phyloP scores from a whole-genome alignment of 2,329 filamentous ascomycete species.

The Trichocomaceae sp. region DNA sequence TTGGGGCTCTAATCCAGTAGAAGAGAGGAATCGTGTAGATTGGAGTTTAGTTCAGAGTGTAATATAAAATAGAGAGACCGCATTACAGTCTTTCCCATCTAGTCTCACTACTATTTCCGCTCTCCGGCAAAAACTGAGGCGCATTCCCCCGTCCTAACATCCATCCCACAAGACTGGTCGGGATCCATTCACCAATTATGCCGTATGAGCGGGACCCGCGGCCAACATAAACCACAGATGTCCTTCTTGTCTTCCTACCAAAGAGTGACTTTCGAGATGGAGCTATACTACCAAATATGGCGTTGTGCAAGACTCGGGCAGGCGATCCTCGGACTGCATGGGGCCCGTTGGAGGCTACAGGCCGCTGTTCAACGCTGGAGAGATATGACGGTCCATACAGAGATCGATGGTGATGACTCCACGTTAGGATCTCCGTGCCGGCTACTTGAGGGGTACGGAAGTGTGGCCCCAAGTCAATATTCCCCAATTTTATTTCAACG shows the following conservation, averaged over 20 bases:
- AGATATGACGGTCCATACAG: slow-evolving; percentile 36
- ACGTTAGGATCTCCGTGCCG: slow-evolving; percentile 52
- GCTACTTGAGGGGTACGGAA: slow-evolving; percentile 37
- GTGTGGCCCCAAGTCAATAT: slow-evolving; percentile 72
- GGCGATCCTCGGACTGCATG: slow-evolving; percentile 56
- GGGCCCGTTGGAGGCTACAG: slow-evolving; percentile 33
- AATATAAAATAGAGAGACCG: not conserved
- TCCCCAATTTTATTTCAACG: slow-evolving; percentile 82
- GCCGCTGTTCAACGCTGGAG: slow-evolving; percentile 38
- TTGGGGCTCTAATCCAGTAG: not conserved
- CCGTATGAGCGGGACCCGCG: slow-evolving; percentile 79
- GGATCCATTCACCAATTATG: slow-evolving; percentile 74
- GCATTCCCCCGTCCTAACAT: slow-evolving; percentile 67
- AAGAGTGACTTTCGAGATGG: slow-evolving; percentile 34
- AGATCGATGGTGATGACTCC: slow-evolving; percentile 53
- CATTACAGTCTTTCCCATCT: slow-evolving; percentile 30
- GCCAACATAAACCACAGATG: slow-evolving; percentile 67
- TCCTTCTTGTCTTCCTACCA: slow-evolving; percentile 30
- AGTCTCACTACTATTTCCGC: slow-evolving; percentile 29
- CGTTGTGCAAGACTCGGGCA: slow-evolving; percentile 72
- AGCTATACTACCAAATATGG: slow-evolving; percentile 83
- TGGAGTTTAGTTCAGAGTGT: not conserved
- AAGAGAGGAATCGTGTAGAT: too few species aligned
- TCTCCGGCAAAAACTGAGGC: slow-evolving; percentile 31
- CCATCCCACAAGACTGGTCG: slow-evolving; percentile 73